Evolutionary conservation across 2,329 filamentous ascomycete genomes (phyloP), one percentile per base, ranked within the genome.

Genomic region (Phyllosticta ampelicida): DNA sequence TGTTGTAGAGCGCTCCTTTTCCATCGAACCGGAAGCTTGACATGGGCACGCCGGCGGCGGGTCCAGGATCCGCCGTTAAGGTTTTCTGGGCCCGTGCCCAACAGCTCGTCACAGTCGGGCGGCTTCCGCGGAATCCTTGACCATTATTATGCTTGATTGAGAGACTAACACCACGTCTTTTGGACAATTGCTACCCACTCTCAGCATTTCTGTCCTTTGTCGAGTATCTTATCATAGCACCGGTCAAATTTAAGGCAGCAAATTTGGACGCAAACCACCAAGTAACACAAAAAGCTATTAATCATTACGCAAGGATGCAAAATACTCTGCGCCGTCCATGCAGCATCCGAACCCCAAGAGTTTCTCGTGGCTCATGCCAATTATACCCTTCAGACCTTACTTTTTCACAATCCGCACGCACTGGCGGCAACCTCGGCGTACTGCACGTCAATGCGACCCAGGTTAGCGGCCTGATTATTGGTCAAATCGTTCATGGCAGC

Each of bases 401-500:
- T 30, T 23, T 16, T 52, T 60, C 52, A 59, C 57, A 69, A 60
- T 20, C 64, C 66, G 61, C 73, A 76, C 53, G 70, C 69, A 63
- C 65, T 70, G 56, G 64, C 62, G 18, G 63, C 67, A 16, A 75
- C 73, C 61, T 74, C 68, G 3, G 64, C 65, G 21, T 71, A 71
- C 30, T 64, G 63, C 3, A 73, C 74, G 51, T 76, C 72, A 9
- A 80, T 70, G 26, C 75, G 70, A 18, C 77, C 78, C 30, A 77
- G 63, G 23, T 70, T 56, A 13, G 62, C 70, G 20, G 78, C 78
- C 62, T 75, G 70, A 23, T 68, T 68, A 56, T 73, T 71, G 10
- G 79, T 82, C 20, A 55, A 44, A 0, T 61, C 63, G 64, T 81
- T 71, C 75, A 81, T 74, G 2, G 78, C 78, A 10, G 61, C 58